A percentile compares a stretch with the other conserved stretches of the same genome.
Conservation (phyloP, 2,329 filamentous ascomycete species). For the Claviceps spartinae region DNA sequence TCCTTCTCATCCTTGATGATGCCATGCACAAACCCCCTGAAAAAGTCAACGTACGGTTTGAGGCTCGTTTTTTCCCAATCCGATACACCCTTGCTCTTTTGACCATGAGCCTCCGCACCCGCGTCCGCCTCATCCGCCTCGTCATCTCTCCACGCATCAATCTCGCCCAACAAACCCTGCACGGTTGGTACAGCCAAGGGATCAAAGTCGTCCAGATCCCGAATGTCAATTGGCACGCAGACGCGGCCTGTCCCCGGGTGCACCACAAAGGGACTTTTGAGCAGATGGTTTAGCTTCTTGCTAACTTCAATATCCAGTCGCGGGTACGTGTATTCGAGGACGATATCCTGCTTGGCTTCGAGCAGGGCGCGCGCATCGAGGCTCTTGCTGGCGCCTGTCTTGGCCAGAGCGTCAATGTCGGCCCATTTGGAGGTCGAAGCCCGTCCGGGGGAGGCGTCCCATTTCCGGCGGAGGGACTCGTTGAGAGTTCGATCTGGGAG, state of each 20-base stretch:
- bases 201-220: slow-evolving; percentile 65
- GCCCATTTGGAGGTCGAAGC: slow-evolving; percentile 76
- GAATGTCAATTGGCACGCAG: slow-evolving; percentile 83
- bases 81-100: slow-evolving; percentile 32
- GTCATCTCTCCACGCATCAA: slow-evolving; percentile 60
- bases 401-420: slow-evolving; percentile 79
- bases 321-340: slow-evolving; percentile 95
- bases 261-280: slow-evolving; percentile 93
- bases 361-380: slow-evolving; percentile 63
- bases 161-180: slow-evolving; percentile 65
- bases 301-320: slow-evolving; percentile 93
- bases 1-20: slow-evolving; percentile 65
- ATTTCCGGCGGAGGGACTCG: slow-evolving; percentile 74
- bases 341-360: slow-evolving; percentile 89
- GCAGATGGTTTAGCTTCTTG: slow-evolving; percentile 94
- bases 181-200: slow-evolving; percentile 83
- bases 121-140: slow-evolving; percentile 20
- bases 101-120: slow-evolving; percentile 27
- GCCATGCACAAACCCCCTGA: slow-evolving; percentile 64
- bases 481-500: slow-evolving; percentile 70
- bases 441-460: slow-evolving; percentile 70
- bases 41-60: slow-evolving; percentile 84
- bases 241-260: slow-evolving; percentile 89
- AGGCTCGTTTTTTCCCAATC: slow-evolving; percentile 98
- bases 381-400: slow-evolving; percentile 55